Conservation (phyloP, 441 rosid species). For the Gossypium schwendimanii region DNA sequence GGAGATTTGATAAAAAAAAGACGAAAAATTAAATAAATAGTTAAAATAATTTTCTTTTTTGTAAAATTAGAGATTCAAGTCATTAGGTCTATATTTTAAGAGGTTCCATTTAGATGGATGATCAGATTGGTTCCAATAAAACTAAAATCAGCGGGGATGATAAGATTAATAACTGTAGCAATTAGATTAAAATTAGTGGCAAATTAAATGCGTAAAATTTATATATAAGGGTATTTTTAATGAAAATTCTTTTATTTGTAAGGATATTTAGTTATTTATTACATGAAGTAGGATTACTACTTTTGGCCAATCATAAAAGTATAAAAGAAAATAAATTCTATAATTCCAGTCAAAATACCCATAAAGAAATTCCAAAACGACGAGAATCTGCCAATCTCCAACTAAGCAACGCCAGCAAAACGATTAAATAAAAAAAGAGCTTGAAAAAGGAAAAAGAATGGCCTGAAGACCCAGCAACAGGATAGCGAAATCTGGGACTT, state of each 20-base stretch:
- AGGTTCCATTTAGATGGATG: too few species aligned
- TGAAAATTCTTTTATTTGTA: neutral
- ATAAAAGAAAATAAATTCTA: neutral
- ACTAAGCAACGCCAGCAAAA: neutral
- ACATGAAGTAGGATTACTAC: neutral
- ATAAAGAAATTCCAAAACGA: conserved; percentile 9
- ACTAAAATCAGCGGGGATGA: too few species aligned
- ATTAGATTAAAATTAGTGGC: too few species aligned
- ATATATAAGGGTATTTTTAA: neutral
- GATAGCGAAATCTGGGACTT: conserved; percentile 13
- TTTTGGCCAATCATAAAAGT: neutral
- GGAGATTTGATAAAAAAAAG: too few species aligned
- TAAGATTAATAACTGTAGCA: too few species aligned
- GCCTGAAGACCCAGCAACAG: conserved; percentile 5
- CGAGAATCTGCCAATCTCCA: conserved; percentile 13
- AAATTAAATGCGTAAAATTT: neutral
- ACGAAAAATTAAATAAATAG: too few species aligned
- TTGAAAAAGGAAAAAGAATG: neutral
- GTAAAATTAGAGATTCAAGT: too few species aligned
- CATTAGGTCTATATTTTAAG: too few species aligned
- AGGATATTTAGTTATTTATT: neutral
- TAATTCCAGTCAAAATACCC: conserved; percentile 12
- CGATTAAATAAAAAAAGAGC: neutral
- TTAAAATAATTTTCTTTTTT: too few species aligned
- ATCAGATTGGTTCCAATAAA: too few species aligned